Percentiles rank a stretch among this genome's conserved stretches.
Conservation (phyloP, 2,329 filamentous ascomycete species). For the Grosmannia penicillata region DNA sequence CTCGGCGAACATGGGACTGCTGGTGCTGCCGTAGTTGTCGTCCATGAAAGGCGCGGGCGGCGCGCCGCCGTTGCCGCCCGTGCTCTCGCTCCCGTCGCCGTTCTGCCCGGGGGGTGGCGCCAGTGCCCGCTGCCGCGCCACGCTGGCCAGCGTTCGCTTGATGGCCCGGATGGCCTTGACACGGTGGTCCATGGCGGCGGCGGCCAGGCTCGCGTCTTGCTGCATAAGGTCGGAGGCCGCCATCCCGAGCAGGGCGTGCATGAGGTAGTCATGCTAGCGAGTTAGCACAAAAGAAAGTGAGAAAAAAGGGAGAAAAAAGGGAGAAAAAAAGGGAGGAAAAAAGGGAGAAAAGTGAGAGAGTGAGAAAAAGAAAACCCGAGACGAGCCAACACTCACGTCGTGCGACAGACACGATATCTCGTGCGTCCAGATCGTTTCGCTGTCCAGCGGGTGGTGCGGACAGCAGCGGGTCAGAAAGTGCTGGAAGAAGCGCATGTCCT, state of each 20-base stretch:
- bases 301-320: not conserved
- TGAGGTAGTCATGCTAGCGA: conserved; percentile 45
- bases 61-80: conserved; percentile 14
- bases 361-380: not conserved
- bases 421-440: conserved; percentile 52
- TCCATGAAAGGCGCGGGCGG: not conserved
- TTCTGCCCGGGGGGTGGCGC: not conserved
- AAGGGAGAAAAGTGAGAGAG: not conserved
- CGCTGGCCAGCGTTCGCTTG: conserved; percentile 35
- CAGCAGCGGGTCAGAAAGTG: conserved; percentile 48
- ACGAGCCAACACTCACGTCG: conserved; percentile 38
- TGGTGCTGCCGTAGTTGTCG: not conserved
- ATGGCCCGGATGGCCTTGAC: conserved; percentile 49
- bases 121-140: conserved; percentile 17
- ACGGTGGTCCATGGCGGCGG: conserved; percentile 48
- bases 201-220: conserved; percentile 33
- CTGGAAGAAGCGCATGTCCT: conserved; percentile 56
- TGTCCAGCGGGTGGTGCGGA: conserved; percentile 49
- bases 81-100: not conserved
- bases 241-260: conserved; percentile 56
- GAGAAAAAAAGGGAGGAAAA: not conserved
- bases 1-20: conserved; percentile 25
- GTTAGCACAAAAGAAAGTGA: not conserved
- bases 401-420: conserved; percentile 53
- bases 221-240: conserved; percentile 49